Evolutionary conservation across 805 yeast species (phyloP).

Genomic region (Saturnispora silvae): DNA sequence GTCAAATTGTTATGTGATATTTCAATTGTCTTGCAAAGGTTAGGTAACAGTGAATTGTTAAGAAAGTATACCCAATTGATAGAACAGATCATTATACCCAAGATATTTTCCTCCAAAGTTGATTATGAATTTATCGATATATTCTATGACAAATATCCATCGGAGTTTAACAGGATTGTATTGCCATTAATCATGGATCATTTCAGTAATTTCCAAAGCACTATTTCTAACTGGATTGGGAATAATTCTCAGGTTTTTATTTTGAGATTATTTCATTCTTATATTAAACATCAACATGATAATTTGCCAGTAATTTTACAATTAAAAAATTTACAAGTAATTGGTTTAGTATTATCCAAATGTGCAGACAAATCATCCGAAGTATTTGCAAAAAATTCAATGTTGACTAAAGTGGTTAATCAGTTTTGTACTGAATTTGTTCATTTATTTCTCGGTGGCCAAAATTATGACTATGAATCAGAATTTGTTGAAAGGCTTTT

Average conservation of each 20-base stretch:
- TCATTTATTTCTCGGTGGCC: no score
- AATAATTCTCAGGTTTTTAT: neutral
- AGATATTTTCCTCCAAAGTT: conserved; percentile 10
- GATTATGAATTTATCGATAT: conserved; percentile 9
- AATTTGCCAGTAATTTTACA: no score
- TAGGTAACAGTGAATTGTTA: neutral
- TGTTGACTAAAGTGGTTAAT: no score
- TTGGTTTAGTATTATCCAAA: neutral
- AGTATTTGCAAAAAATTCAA: neutral
- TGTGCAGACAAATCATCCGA: neutral
- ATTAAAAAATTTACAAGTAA: conserved; percentile 3
- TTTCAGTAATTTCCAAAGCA: conserved; percentile 20
- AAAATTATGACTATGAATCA: no score
- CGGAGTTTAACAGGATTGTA: conserved; percentile 14
- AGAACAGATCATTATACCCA: conserved; percentile 10
- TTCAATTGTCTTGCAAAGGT: no score
- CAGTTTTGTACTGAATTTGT: no score
- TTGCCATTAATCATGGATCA: conserved; percentile 23
- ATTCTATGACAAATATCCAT: conserved; percentile 1
- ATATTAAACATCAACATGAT: no score
- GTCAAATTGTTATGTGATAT: no score
- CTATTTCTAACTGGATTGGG: neutral
- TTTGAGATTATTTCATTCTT: no score
- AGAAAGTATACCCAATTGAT: conserved; percentile 2
- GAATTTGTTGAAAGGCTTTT: no score